phyloP scores from a whole-genome alignment of 2,329 filamentous ascomycete genomes.

The Mollisiaceae sp. region DNA sequence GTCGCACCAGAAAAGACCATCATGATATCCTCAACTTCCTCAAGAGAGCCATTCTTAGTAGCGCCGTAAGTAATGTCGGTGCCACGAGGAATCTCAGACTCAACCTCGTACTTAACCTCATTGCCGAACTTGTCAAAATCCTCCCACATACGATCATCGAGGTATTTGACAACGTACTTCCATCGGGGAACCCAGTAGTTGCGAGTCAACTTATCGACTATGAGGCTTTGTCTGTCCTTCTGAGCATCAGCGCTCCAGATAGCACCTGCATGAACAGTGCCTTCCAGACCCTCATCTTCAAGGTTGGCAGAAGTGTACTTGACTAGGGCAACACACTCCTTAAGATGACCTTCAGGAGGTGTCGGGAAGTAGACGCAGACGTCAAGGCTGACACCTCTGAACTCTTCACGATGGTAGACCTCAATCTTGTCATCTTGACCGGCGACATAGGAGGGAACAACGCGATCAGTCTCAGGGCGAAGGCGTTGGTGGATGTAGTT shows the following conservation, averaged over 20 bases:
- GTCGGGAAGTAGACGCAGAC: conserved; percentile 16
- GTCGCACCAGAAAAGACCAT: conserved; percentile 17
- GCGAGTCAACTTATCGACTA: conserved; percentile 9
- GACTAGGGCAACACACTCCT: conserved; percentile 7
- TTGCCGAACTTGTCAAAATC: conserved; percentile 18
- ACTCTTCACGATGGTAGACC: conserved; percentile 10
- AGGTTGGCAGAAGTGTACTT: not conserved
- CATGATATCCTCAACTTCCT: conserved; percentile 8
- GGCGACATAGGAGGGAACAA: not conserved
- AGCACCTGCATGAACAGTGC: conserved; percentile 7
- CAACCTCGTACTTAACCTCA: not conserved
- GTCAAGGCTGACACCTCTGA: conserved; percentile 1
- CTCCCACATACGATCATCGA: conserved; percentile 12
- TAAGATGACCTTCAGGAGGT: not conserved
- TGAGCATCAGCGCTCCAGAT: conserved; percentile 15
- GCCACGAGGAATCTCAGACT: conserved; percentile 5
- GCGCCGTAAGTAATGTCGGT: not conserved
- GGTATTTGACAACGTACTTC: conserved; percentile 20
- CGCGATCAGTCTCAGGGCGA: not conserved
- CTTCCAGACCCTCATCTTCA: not conserved
- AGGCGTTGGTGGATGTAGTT: conserved; percentile 15
- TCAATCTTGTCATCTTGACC: conserved; percentile 2
- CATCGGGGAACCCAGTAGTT: conserved; percentile 26
- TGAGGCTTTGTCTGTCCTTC: conserved; percentile 16
- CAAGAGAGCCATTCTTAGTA: not conserved